Conservation (phyloP, 371 early-diverging fungal genomes). For the Mucor velutinosus region DNA sequence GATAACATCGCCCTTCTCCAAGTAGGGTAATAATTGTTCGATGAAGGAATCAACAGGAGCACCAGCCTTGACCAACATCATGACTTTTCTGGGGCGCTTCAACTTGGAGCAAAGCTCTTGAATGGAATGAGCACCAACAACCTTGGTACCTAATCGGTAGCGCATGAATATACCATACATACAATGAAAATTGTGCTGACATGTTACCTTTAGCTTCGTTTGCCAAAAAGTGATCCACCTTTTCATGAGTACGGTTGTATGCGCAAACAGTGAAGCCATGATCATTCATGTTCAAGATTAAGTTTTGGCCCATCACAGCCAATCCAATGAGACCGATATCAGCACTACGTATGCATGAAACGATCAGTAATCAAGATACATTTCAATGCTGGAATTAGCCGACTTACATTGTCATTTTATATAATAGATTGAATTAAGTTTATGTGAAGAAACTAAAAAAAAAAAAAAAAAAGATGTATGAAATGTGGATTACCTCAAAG, state of each 20-base stretch:
- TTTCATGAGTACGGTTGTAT: conserved; percentile 95
- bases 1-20: conserved; percentile 93
- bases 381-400: background rate
- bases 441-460: background rate
- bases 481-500: background rate
- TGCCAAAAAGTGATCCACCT: conserved; percentile 91
- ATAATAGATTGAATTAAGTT: background rate
- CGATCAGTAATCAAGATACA: background rate
- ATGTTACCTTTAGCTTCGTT: conserved; percentile 91
- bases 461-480: background rate
- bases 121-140: conserved; percentile 91
- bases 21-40: conserved; percentile 78
- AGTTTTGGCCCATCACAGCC: conserved; percentile 99
- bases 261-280: conserved; percentile 92
- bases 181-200: background rate
- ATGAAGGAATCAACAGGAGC: conserved; percentile 94
- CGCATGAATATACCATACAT: background rate
- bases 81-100: conserved; percentile 93
- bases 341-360: conserved; percentile 59
- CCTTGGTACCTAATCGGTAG: conserved; percentile 69
- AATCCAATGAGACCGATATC: conserved; percentile 99
- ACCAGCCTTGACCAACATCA: conserved; percentile 98
- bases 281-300: conserved; percentile 98
- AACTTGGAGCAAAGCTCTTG: conserved; percentile 91
- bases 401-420: conserved; percentile 6